phyloP scores from a whole-genome alignment of 2,329 filamentous ascomycete species.

The Aaosphaeria arxii region DNA sequence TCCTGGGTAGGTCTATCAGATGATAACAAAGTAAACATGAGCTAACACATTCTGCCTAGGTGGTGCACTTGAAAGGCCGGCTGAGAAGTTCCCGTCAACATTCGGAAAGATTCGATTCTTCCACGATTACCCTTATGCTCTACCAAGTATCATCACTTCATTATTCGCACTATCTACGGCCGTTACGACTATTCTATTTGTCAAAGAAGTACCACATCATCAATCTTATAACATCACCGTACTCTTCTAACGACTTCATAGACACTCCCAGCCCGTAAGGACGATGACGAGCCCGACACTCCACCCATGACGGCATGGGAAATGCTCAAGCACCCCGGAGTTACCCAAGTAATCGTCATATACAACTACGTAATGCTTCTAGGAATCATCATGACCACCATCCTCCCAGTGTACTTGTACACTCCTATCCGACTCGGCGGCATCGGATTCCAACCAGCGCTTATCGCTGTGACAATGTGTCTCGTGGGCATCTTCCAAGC shows the following conservation, averaged over 20 bases:
- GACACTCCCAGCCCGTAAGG: slow-evolving; percentile 12
- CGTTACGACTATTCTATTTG: slow-evolving; percentile 51
- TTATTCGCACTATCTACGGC: slow-evolving; percentile 54
- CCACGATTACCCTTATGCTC: slow-evolving; percentile 61
- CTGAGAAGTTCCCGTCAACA: slow-evolving; percentile 56
- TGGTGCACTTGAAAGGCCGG: slow-evolving; percentile 67
- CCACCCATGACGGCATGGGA: slow-evolving; percentile 51
- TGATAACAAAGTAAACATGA: neutral
- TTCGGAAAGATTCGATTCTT: slow-evolving; percentile 61
- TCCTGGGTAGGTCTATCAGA: slow-evolving; percentile 45
- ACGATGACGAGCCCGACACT: slow-evolving; percentile 29
- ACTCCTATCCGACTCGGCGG: slow-evolving; percentile 63
- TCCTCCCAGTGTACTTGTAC: slow-evolving; percentile 67
- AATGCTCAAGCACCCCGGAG: slow-evolving; percentile 62
- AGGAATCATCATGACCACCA: slow-evolving; percentile 68
- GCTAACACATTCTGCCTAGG: slow-evolving; percentile 42
- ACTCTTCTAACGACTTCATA: slow-evolving; percentile 25
- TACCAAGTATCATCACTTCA: slow-evolving; percentile 60
- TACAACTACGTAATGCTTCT: slow-evolving; percentile 67
- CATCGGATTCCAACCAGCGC: slow-evolving; percentile 57
- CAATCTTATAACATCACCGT: slow-evolving; percentile 4
- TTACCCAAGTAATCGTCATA: slow-evolving; percentile 62
- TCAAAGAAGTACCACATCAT: slow-evolving; percentile 52
- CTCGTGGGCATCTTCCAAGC: slow-evolving; percentile 65
- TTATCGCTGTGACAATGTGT: slow-evolving; percentile 66